These are phyloP conservation scores for Calcarisporium arbuscula DNA, from an alignment of 2,329 filamentous ascomycete genomes.

Conservation along the genomic window DNA sequence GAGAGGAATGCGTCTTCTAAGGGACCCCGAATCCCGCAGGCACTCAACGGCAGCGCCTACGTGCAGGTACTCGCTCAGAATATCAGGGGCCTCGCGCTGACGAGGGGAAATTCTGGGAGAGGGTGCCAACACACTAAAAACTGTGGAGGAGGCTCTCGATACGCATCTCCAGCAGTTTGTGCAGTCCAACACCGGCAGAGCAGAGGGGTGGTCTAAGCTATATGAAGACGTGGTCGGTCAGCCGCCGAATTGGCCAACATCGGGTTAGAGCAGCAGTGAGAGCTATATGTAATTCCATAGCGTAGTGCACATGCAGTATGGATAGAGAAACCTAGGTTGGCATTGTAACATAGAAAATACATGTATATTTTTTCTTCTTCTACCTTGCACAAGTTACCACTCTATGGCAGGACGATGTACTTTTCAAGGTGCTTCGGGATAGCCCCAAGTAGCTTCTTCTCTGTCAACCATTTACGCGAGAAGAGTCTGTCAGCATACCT, in stretches of 20 bases:
- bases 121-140: constrained; percentile 24
- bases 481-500: constrained; percentile 92
- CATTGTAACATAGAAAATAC: constrained; percentile 8
- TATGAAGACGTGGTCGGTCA: constrained; percentile 21
- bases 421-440: constrained; percentile 82
- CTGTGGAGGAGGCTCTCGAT: constrained; percentile 31
- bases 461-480: constrained; percentile 80
- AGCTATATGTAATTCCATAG: neutral
- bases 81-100: constrained; percentile 37
- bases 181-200: constrained; percentile 9
- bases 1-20: constrained; percentile 8
- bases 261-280: neutral
- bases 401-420: constrained; percentile 84
- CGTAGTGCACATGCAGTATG: too few relatives aligned
- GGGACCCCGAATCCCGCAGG: constrained; percentile 4
- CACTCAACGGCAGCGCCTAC: constrained; percentile 20
- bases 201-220: constrained; percentile 14
- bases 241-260: constrained; percentile 20
- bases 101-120: constrained; percentile 33
- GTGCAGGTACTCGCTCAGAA: constrained; percentile 22
- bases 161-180: constrained; percentile 29
- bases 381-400: constrained; percentile 17
- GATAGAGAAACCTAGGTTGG: too few relatives aligned
- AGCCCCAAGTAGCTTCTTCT: constrained; percentile 74
- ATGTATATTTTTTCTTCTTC: constrained; percentile 20